Conservation (phyloP, 2,329 filamentous ascomycete genomes). For the Apiospora kogelbergensis region DNA sequence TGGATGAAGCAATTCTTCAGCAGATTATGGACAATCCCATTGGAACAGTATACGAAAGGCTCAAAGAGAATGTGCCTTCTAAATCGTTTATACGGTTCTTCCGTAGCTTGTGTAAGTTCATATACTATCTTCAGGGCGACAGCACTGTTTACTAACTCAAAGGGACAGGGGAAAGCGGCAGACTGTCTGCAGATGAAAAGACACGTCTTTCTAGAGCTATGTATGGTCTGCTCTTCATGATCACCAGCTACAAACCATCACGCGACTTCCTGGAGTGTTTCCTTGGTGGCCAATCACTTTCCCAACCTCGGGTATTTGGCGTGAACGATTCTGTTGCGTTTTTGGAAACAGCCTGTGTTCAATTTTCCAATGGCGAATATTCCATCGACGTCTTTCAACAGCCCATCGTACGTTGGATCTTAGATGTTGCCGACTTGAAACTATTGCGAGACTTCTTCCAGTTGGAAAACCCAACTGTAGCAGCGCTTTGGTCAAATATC, state of each 20-base stretch:
- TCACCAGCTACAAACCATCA: background rate
- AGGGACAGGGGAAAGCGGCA: background rate
- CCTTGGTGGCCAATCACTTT: background rate
- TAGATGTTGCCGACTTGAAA: background rate
- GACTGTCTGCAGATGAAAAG: background rate
- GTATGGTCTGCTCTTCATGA: background rate
- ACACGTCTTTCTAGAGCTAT: background rate
- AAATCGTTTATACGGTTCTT: background rate
- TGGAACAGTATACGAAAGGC: background rate
- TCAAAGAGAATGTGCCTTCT: background rate
- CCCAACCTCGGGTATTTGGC: too few relatives aligned
- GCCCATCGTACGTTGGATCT: background rate
- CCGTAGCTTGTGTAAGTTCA: too few relatives aligned
- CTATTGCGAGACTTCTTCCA: background rate
- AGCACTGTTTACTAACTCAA: too few relatives aligned
- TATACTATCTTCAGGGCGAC: too few relatives aligned
- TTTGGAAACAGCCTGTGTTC: background rate
- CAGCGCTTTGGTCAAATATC: background rate
- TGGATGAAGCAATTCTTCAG: background rate
- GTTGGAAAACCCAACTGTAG: background rate
- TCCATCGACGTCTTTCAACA: too few relatives aligned
- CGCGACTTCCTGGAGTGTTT: accelerated
- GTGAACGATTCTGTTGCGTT: too few relatives aligned
- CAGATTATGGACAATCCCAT: background rate
- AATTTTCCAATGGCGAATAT: background rate